These are phyloP conservation scores for Cryptococcus floricola DNA, from an alignment of 1,284 basidiomycete genomes.

Conservation along the genomic window DNA sequence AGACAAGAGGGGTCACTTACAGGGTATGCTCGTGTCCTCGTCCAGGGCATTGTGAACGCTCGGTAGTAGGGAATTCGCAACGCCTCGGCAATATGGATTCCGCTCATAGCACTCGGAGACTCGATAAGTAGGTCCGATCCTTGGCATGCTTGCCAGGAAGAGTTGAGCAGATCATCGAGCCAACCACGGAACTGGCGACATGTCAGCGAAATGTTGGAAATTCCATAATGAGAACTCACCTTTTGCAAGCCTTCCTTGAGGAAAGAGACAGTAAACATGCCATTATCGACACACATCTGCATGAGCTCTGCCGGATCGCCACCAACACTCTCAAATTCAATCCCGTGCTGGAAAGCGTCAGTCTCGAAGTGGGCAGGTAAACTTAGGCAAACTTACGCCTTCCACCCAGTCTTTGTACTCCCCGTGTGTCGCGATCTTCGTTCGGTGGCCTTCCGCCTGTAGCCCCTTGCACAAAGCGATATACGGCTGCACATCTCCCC, in stretches of 20 bases:
- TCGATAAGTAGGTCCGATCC: slow-evolving; percentile 89
- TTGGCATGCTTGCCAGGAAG: slow-evolving; percentile 93
- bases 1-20: slow-evolving; percentile 11
- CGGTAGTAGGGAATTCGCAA: slow-evolving; percentile 88
- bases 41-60: slow-evolving; percentile 72
- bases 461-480: slow-evolving; percentile 91
- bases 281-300: slow-evolving; percentile 92
- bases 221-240: slow-evolving; percentile 50
- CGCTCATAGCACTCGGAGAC: slow-evolving; percentile 95
- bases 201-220: not conserved
- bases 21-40: slow-evolving; percentile 75
- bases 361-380: not conserved
- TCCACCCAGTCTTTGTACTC: slow-evolving; percentile 96
- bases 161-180: slow-evolving; percentile 90
- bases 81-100: slow-evolving; percentile 95
- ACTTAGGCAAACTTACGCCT: slow-evolving; percentile 58
- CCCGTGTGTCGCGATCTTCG: slow-evolving; percentile 60
- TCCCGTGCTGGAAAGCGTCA: slow-evolving; percentile 63
- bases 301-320: slow-evolving; percentile 95
- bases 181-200: slow-evolving; percentile 81
- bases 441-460: slow-evolving; percentile 61
- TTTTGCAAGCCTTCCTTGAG: slow-evolving; percentile 83
- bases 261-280: slow-evolving; percentile 92
- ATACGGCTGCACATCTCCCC: slow-evolving; percentile 91
- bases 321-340: slow-evolving; percentile 88